Evolutionary conservation across 1,284 basidiomycete genomes (phyloP), one percentile per base, ranked within the genome.

Genomic region (Melampsora abietis-canadensis): DNA sequence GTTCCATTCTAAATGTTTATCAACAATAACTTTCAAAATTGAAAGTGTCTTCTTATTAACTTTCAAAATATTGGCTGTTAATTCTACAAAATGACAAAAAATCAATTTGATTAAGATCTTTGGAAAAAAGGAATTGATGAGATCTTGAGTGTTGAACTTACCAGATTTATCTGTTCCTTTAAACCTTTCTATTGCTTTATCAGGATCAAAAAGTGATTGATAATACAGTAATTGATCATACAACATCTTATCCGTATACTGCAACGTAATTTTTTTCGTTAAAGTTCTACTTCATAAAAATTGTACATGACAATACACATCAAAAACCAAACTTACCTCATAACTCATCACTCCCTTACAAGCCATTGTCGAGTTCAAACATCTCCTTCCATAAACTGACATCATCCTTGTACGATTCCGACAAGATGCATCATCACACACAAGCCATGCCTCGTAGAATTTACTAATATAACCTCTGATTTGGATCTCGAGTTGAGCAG

Each of bases 141-240:
- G n/a, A 48, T 21, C n/a, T 68, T n/a, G 24, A 30, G 1, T 51
- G 54, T 27, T 60, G 5, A n/a, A 30, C 59, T 62, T 73, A 66
- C 76, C 69, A n/a, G 70, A 46, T 66, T 65, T 64, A n/a, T 65
- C 34, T 27, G 66, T 63, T 37, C 54, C 27, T 67, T 82, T 82
- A 0, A 85, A 82, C 8, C 85, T 83, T 62, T 85, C 85, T 14
- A 86, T 77, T 0, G 88, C 88, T 80, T 89, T 90, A 27, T 89
- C 86, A 0, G 82, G 81, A 80, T 94, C 88, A 79, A 97, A 94
- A 6, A 96, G 84, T 76, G 86, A 88, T 30, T 85, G 82, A 81
- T 89, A 94, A 83, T 89, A 95, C 69, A 92, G 84, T 44, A 97
- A 84, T 82, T 97, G 94, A 78, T 89, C 91, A 82, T 96, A 95